Evolutionary conservation across 192 early-diverging fungal genomes (phyloP).

Genomic region (Coemansia reversa): DNA sequence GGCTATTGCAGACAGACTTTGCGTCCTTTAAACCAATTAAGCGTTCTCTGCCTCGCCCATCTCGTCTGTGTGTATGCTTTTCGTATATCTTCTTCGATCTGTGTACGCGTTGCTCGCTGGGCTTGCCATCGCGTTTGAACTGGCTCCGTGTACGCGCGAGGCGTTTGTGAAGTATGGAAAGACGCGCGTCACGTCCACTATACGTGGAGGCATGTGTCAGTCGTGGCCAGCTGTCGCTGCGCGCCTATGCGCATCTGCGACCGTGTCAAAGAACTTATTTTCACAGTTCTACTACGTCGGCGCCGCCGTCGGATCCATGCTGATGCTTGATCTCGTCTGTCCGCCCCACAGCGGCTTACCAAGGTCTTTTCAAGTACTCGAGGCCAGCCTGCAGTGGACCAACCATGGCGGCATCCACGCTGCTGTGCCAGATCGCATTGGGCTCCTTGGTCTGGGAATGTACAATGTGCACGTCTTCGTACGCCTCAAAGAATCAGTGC

Average conservation of each 20-base stretch:
- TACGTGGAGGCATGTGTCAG: background rate
- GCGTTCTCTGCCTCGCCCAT: background rate
- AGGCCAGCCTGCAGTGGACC: too few species aligned
- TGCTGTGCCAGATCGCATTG: background rate
- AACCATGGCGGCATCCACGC: background rate
- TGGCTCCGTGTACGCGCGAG: constrained; percentile 44
- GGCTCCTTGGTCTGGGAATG: constrained; percentile 21
- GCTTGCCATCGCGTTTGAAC: constrained; percentile 29
- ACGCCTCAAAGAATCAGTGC: constrained; percentile 35
- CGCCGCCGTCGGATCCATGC: constrained; percentile 5
- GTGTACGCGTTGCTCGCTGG: constrained; percentile 22
- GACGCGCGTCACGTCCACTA: constrained; percentile 10
- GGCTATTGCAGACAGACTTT: background rate
- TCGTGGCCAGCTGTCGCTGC: background rate
- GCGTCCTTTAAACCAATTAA: background rate
- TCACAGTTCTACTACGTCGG: constrained; percentile 41
- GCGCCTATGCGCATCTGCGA: constrained; percentile 12
- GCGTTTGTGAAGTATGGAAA: constrained; percentile 48
- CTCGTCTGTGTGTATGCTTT: background rate
- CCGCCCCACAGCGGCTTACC: background rate
- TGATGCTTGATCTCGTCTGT: constrained; percentile 22
- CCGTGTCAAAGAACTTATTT: constrained; percentile 40
- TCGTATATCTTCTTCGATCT: constrained; percentile 7
- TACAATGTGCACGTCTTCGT: constrained; percentile 31
- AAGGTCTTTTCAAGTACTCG: too few species aligned